A percentile compares a stretch with the other conserved stretches of the same genome.
Evolutionary conservation across 2,329 filamentous ascomycete species (phyloP).

Genomic region (Diaporthe citrichinensis): DNA sequence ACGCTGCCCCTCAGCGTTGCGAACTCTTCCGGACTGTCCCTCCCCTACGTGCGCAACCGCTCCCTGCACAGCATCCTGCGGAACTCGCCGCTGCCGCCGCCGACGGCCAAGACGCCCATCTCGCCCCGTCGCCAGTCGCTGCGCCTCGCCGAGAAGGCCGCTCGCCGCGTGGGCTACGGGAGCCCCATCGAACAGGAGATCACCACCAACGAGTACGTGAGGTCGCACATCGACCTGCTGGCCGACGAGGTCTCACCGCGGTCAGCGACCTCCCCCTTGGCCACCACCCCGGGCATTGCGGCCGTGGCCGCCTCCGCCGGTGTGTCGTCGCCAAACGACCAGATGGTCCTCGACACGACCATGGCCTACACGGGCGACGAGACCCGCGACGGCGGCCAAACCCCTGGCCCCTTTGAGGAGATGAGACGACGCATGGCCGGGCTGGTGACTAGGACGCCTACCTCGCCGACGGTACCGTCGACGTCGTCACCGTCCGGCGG

Average conservation of each 20-base stretch:
- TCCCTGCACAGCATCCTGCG: conserved; percentile 75
- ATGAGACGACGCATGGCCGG: conserved; percentile 71
- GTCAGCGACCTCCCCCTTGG: conserved; percentile 54
- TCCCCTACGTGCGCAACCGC: conserved; percentile 72
- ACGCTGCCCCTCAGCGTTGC: conserved; percentile 50
- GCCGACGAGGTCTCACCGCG: conserved; percentile 67
- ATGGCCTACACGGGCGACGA: conserved; percentile 68
- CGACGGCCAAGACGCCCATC: conserved; percentile 62
- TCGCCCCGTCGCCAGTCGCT: conserved; percentile 69
- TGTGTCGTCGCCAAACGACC: conserved; percentile 40
- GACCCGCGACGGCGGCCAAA: conserved; percentile 72
- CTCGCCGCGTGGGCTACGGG: conserved; percentile 72
- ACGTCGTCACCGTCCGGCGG: conserved; percentile 45
- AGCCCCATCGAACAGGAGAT: conserved; percentile 75
- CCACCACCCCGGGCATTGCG: not conserved
- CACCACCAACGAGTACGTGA: conserved; percentile 72
- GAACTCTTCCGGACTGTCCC: conserved; percentile 46
- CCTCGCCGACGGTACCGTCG: conserved; percentile 54
- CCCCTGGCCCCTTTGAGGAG: conserved; percentile 74
- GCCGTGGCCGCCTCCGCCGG: not conserved
- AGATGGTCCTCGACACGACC: conserved; percentile 62
- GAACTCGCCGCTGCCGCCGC: conserved; percentile 74
- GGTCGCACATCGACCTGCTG: conserved; percentile 75
- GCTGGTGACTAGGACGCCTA: conserved; percentile 58
- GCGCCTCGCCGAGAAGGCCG: conserved; percentile 67